These are phyloP conservation scores for Houttuynia cordata DNA, from an alignment of 164 flowering plant genomes.

Conservation along the genomic window DNA sequence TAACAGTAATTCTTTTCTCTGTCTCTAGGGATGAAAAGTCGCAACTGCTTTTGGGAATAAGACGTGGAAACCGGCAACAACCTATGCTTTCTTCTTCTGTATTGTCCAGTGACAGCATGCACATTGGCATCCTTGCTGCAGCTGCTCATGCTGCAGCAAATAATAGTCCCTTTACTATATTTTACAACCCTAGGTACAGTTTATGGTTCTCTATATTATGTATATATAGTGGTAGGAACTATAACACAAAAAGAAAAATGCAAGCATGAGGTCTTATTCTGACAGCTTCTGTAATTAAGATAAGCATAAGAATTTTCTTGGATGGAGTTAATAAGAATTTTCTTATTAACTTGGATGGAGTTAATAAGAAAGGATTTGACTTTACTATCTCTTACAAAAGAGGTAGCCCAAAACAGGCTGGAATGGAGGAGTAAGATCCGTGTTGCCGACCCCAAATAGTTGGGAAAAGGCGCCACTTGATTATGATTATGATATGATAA, in stretches of 20 bases:
- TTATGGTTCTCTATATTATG: background rate
- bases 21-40: conserved; percentile 72
- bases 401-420: too few relatives aligned
- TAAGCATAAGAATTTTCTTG: background rate
- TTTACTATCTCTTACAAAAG: too few relatives aligned
- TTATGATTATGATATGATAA: too few relatives aligned
- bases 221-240: background rate
- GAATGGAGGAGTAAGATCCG: too few relatives aligned
- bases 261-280: background rate
- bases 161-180: conserved; percentile 81
- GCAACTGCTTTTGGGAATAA: conserved; percentile 74
- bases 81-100: conserved; percentile 87
- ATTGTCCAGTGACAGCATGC: conserved; percentile 97
- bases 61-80: conserved; percentile 78
- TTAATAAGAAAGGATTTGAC: too few relatives aligned
- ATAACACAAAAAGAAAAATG: too few relatives aligned
- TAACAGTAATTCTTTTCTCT: background rate
- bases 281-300: background rate
- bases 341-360: too few relatives aligned
- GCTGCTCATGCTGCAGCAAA: conserved; percentile 98
- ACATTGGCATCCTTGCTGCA: conserved; percentile 94
- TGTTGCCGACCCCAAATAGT: too few relatives aligned
- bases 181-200: conserved; percentile 84
- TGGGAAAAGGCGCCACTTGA: too few relatives aligned
- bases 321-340: too few relatives aligned